phyloP scores from a whole-genome alignment of 1,284 basidiomycete genomes.

The Filobasidium uniguttulatum region DNA sequence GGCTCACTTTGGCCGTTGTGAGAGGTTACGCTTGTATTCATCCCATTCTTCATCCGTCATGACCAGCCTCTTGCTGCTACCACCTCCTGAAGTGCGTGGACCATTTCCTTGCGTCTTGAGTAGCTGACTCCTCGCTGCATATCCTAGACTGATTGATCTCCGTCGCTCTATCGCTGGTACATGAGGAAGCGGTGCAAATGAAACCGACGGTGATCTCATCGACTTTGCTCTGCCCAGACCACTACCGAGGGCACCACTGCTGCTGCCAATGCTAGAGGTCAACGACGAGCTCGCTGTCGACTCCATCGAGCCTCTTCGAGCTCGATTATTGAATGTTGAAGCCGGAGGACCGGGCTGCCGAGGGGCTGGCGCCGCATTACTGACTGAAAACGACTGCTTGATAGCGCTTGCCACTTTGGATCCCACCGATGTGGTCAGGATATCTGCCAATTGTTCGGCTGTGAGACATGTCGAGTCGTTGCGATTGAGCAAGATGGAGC shows the following conservation, averaged over 20 bases:
- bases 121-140: slow-evolving; percentile 28
- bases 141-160: slow-evolving; percentile 32
- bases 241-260: too few species aligned
- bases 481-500: slow-evolving; percentile 22
- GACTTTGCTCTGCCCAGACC: not conserved
- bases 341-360: slow-evolving; percentile 10
- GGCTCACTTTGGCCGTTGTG: slow-evolving; percentile 21
- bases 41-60: slow-evolving; percentile 36
- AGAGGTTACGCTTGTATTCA: slow-evolving; percentile 26
- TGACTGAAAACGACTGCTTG: slow-evolving; percentile 13
- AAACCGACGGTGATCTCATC: slow-evolving; percentile 10
- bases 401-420: slow-evolving; percentile 9
- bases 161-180: slow-evolving; percentile 28
- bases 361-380: slow-evolving; percentile 3
- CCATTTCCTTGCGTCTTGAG: slow-evolving; percentile 22
- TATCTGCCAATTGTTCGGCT: slow-evolving; percentile 2
- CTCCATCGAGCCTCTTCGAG: slow-evolving; percentile 4
- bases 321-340: slow-evolving; percentile 9
- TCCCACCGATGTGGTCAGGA: not conserved
- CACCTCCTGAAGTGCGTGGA: slow-evolving; percentile 1
- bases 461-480: slow-evolving; percentile 10
- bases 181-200: slow-evolving; percentile 25
- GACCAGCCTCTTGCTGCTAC: slow-evolving; percentile 16
- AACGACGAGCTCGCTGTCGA: slow-evolving; percentile 7
- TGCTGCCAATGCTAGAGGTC: not conserved